Percentiles rank a stretch among this genome's conserved stretches.
phyloP scores from a whole-genome alignment of 169 alveolate species.

The Plasmodium berghei region DNA sequence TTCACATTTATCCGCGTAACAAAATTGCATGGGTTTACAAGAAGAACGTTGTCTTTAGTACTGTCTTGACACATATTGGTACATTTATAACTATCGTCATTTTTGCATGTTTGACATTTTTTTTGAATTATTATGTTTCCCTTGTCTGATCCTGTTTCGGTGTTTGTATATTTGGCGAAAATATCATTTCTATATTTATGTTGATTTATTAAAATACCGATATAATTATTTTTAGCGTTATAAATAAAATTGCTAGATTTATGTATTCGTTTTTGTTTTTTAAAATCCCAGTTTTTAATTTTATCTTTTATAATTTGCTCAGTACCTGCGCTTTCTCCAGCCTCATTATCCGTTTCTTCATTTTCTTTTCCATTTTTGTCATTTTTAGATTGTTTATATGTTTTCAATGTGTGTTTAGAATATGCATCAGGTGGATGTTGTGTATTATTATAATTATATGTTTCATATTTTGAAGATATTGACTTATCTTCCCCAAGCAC shows the following conservation, averaged over 20 bases:
- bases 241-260: slow-evolving; percentile 62
- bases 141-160: neutral
- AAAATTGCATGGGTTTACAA: slow-evolving; percentile 69
- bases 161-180: neutral
- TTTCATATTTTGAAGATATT: no score
- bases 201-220: slow-evolving; percentile 65
- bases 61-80: neutral
- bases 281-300: slow-evolving; percentile 42
- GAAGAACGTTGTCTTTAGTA: neutral
- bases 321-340: neutral
- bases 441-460: no score
- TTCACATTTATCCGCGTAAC: slow-evolving; percentile 72
- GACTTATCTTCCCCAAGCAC: no score
- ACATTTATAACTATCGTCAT: neutral
- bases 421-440: no score
- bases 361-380: neutral
- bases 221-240: slow-evolving; percentile 63
- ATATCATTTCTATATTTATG: neutral
- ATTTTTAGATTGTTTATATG: neutral
- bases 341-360: neutral
- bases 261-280: slow-evolving; percentile 29
- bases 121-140: neutral
- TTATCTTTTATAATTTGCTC: neutral
- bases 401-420: no score
- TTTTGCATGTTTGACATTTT: neutral